These are phyloP conservation scores for Russula sp. DNA, from an alignment of 768 basidiomycete genomes.

Conservation along the genomic window DNA sequence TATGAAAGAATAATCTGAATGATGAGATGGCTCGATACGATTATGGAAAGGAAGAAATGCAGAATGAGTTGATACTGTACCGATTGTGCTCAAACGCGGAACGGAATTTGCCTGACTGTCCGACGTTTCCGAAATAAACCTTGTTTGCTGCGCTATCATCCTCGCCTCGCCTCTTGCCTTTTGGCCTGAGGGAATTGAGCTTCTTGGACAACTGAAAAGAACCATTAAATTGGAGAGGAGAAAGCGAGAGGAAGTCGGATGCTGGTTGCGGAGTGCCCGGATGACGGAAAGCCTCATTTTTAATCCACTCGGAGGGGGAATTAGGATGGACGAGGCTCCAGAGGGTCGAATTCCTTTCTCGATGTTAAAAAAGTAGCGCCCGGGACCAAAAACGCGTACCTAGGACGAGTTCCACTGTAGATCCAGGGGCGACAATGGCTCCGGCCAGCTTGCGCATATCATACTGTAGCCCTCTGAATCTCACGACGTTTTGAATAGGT, in stretches of 20 bases:
- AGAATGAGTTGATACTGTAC: slow-evolving; percentile 25
- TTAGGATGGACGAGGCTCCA: slow-evolving; percentile 27
- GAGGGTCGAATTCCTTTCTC: slow-evolving; percentile 23
- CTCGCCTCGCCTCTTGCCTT: slow-evolving; percentile 13
- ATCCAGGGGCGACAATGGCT: slow-evolving; percentile 13
- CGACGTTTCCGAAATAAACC: slow-evolving; percentile 7
- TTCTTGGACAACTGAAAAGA: slow-evolving; percentile 17
- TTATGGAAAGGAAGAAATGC: background rate
- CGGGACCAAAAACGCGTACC: slow-evolving; percentile 12
- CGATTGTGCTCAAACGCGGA: slow-evolving; percentile 27
- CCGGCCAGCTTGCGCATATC: slow-evolving; percentile 19
- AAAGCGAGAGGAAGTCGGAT: slow-evolving; percentile 27
- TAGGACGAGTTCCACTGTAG: slow-evolving; percentile 21
- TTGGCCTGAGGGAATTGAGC: slow-evolving; percentile 22
- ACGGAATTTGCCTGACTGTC: slow-evolving; percentile 18
- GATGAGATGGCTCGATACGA: slow-evolving; percentile 1
- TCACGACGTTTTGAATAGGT: slow-evolving; percentile 7
- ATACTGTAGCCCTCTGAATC: slow-evolving; percentile 12
- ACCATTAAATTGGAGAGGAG: slow-evolving; percentile 25
- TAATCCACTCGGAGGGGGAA: slow-evolving; percentile 19
- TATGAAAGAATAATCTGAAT: slow-evolving; percentile 21
- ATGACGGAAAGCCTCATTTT: slow-evolving; percentile 5
- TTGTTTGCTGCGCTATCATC: slow-evolving; percentile 28
- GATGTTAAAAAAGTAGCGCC: background rate
- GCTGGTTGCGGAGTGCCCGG: slow-evolving; percentile 6